Base-by-base conservation (phyloP, 2,329 filamentous ascomycete genomes). In the Pseudogymnoascus sp. region DNA sequence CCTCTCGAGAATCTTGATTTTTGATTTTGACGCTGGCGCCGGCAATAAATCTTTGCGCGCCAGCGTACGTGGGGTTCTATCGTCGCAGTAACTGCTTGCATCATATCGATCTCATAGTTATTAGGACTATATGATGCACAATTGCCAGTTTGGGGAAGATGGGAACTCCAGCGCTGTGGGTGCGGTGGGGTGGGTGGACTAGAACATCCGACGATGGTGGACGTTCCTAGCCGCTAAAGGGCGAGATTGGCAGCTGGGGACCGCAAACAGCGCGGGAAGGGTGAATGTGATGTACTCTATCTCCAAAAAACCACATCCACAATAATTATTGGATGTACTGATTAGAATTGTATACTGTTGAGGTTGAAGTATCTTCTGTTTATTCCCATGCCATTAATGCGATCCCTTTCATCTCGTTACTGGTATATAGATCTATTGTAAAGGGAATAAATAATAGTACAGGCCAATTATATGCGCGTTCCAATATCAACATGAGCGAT, bases 71-170 rank as follows among this genome's bases (percentile, higher is more conserved):
- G n/a, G n/a, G n/a, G n/a, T n/a, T 52, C 25, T 13, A 15, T 29
- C 13, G 5, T 52, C 25, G 42, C 25, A 9, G 25, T 52, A 31
- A 52, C 42, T 52, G 42, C 42, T 52, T 52, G 25, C 42, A 52
- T 52, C 42, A 52, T 52, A 52, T 52, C 42, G 42, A 52, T 52
- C 25, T 52, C 42, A 52, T 52, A 15, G 42, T 52, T 52, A 9
- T n/a, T 15, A 52, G 4, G 6, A 31, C 13, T 25, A 52, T 31
- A 7, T 31, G 42, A 52, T 52, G 42, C 42, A 52, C 42, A 52
- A 52, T 52, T 52, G 25, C 42, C 42, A 52, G 25, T 52, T 52
- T 52, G 25, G 42, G 42, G 42, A 15, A 31, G 25, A 27, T 13
- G 31, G 42, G 9, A 29, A 52, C n/a, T n/a, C 40, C 10, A 5